Evolutionary conservation across 768 basidiomycete species (phyloP).

Genomic region (Lactarius akahatsu): DNA sequence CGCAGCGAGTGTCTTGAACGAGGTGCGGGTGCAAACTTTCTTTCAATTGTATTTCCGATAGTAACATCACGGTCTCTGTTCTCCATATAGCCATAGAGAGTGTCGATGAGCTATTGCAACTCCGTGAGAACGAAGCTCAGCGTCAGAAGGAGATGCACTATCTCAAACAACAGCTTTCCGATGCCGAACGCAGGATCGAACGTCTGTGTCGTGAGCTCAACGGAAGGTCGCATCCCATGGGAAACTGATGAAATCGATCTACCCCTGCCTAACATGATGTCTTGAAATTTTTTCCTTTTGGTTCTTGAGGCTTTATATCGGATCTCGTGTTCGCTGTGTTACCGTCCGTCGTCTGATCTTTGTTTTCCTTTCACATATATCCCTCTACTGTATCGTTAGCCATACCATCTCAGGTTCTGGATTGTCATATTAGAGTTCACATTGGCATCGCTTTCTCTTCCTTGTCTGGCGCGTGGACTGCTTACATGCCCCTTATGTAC

Average conservation of each 20-base stretch:
- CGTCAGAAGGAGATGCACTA: conserved; percentile 17
- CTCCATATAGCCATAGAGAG: conserved; percentile 23
- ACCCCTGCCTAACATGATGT: background rate
- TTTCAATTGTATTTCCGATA: background rate
- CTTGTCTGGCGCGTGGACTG: conserved; percentile 15
- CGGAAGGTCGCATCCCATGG: conserved; percentile 19
- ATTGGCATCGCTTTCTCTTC: background rate
- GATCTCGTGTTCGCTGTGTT: background rate
- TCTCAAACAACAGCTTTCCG: conserved; percentile 22
- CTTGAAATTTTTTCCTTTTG: background rate
- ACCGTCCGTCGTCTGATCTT: background rate
- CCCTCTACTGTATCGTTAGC: conserved; percentile 26
- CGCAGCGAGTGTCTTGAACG: conserved; percentile 27
- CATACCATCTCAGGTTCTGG: conserved; percentile 1
- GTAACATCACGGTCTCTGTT: background rate
- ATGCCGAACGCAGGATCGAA: conserved; percentile 24
- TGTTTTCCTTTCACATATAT: conserved; percentile 5
- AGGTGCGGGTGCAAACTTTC: conserved; percentile 12
- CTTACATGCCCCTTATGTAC: conserved; percentile 1
- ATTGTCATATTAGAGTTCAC: conserved; percentile 19
- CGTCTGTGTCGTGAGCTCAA: conserved; percentile 22
- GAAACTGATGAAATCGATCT: conserved; percentile 7
- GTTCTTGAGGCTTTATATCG: conserved; percentile 2
- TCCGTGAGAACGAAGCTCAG: conserved; percentile 17
- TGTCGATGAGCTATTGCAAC: conserved; percentile 19